Evolutionary conservation across 768 basidiomycete genomes (phyloP), one percentile per base, ranked within the genome.

Genomic region (Tephrocybe sp.): DNA sequence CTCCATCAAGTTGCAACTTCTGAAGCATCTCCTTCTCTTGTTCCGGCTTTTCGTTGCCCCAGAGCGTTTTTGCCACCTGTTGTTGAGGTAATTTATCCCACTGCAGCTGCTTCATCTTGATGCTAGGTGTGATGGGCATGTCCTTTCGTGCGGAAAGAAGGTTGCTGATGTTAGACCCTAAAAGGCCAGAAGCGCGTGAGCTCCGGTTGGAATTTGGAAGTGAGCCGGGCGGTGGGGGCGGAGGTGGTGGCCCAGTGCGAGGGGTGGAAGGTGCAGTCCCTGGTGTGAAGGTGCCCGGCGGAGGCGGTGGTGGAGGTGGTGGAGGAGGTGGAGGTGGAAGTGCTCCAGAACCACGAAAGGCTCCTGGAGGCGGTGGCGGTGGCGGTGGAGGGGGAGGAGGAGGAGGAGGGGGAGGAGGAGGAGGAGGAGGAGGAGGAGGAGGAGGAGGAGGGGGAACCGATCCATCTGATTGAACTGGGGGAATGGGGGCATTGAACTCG

Each of bases 71-170:
- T 1, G 74, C 74, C 27, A 92, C 84, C 58, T 90, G 86, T 56
- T 88, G 86, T 49, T 92, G 92, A 19, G 90, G 84, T n/a, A 99
- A 76, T 61, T 97, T 98, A 64, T 97, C 94, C 95, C 95, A 99
- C 63, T 97, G 94, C 47, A 99, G 73, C 64, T 97, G 94, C 64
- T 97, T 97, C 89, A 97, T 93, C 76, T 94, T 93, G 29, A 83
- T 88, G 52, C 79, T 84, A 1, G 94, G 90, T 25, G 89, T 86
- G 36, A 93, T 77, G 3, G 83, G 76, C 62, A 97, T 80, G 61
- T 92, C 91, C 67, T 97, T 97, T 42, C 92, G 87, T 38, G 77
- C 74, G 41, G 76, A 75, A 16, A 84, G 63, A 55, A 85, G 66
- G 24, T 74, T 73, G 55, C 73, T 77, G 40, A 87, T 62, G 55